These are phyloP conservation scores for Globisporangium camurandrum DNA, from an alignment of 352 stramenopile species.

Conservation along the genomic window DNA sequence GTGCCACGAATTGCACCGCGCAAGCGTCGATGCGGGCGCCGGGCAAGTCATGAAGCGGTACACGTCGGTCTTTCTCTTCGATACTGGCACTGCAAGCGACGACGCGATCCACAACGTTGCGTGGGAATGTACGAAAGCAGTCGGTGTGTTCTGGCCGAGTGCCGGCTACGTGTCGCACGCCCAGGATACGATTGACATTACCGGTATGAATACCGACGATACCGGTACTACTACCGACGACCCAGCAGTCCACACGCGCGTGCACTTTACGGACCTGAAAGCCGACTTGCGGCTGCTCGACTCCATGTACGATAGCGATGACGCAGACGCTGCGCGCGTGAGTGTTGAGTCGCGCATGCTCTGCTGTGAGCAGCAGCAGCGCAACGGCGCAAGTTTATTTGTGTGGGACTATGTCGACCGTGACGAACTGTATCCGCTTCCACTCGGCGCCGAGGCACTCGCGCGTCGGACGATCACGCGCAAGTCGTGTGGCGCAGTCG, in stretches of 20 bases:
- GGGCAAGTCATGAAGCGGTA: constrained; percentile 65
- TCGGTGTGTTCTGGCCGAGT: constrained; percentile 54
- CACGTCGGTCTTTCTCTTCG: constrained; percentile 54
- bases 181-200: constrained; percentile 25
- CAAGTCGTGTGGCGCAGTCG: constrained; percentile 39
- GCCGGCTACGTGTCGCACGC: constrained; percentile 27
- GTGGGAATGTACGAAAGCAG: constrained; percentile 35
- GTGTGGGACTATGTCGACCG: constrained; percentile 64
- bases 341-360: constrained; percentile 53
- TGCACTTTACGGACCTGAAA: constrained; percentile 44
- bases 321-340: constrained; percentile 16
- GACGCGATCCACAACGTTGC: constrained; percentile 34
- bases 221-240: too few species aligned
- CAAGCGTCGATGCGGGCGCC: constrained; percentile 19
- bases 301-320: constrained; percentile 12
- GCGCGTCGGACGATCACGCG: constrained; percentile 26
- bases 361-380: constrained; percentile 25
- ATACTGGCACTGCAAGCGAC: constrained; percentile 26
- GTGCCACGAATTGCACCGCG: constrained; percentile 26
- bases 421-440: constrained; percentile 40
- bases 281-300: constrained; percentile 34
- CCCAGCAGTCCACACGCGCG: too few species aligned
- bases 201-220: constrained; percentile 3
- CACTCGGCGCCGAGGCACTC: constrained; percentile 5
- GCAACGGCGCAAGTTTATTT: constrained; percentile 30